These are phyloP conservation scores for Candida awuae DNA, from an alignment of 805 yeast genomes.

Conservation along the genomic window DNA sequence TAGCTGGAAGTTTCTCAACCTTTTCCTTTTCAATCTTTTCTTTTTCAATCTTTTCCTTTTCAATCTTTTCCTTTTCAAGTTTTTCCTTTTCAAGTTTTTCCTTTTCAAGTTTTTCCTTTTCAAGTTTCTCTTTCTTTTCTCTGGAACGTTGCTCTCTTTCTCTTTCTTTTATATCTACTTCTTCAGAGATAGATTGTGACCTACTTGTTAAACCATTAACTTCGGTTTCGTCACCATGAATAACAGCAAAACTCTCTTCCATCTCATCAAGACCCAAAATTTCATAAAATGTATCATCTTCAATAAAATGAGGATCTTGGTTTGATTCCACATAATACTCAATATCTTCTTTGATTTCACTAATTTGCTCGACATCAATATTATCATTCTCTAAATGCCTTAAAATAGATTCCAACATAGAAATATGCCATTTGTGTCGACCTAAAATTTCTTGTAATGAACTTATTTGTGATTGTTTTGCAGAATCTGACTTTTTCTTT, in stretches of 20 bases:
- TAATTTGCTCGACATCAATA: constrained; percentile 68
- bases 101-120: constrained; percentile 1
- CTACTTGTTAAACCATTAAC: neutral
- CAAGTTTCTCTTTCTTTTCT: constrained; percentile 5
- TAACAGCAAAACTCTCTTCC: constrained; percentile 25
- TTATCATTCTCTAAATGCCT: constrained; percentile 73
- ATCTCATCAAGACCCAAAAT: constrained; percentile 62
- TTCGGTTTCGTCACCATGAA: constrained; percentile 15
- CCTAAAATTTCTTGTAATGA: constrained; percentile 57
- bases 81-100: constrained; percentile 2
- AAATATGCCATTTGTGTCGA: constrained; percentile 72
- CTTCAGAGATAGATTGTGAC: constrained; percentile 4
- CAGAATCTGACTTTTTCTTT: constrained; percentile 47
- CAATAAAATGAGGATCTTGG: constrained; percentile 87
- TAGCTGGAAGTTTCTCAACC: neutral
- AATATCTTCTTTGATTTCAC: constrained; percentile 78
- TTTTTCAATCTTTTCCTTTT: constrained; percentile 6
- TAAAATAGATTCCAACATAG: constrained; percentile 68
- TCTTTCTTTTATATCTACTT: constrained; percentile 3
- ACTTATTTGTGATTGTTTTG: constrained; percentile 50
- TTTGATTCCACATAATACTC: constrained; percentile 90
- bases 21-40: constrained; percentile 1
- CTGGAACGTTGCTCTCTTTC: constrained; percentile 4
- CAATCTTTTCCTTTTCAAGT: constrained; percentile 2
- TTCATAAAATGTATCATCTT: constrained; percentile 89